Percentiles rank a stretch among this genome's conserved stretches.
Conservation (phyloP, 768 basidiomycete species). For the Epithele typhae region DNA sequence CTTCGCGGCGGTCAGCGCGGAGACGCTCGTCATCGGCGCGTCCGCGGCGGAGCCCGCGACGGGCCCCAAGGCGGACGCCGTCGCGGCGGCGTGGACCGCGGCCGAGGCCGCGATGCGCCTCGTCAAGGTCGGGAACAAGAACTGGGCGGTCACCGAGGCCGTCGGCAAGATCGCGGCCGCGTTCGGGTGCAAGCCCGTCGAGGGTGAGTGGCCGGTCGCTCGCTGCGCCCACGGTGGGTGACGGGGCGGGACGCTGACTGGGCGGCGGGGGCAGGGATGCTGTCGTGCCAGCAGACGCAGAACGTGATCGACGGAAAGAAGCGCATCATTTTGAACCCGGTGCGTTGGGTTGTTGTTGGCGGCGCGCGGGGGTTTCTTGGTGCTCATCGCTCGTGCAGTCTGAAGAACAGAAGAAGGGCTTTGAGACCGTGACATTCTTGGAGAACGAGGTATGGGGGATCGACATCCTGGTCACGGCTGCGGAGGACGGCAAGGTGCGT, state of each 20-base stretch:
- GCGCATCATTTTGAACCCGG: slow-evolving; percentile 86
- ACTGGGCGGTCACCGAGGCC: slow-evolving; percentile 90
- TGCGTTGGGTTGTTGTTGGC: slow-evolving; percentile 1
- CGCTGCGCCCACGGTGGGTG: not conserved
- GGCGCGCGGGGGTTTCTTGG: not conserved
- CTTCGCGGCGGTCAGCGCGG: slow-evolving; percentile 89
- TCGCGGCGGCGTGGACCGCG: slow-evolving; percentile 92
- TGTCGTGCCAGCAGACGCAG: slow-evolving; percentile 92
- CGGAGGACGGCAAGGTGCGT: slow-evolving; percentile 85
- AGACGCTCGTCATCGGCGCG: slow-evolving; percentile 88
- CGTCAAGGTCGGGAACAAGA: slow-evolving; percentile 89
- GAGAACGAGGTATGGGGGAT: slow-evolving; percentile 96
- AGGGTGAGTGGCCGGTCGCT: slow-evolving; percentile 59
- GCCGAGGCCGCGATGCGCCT: slow-evolving; percentile 90
- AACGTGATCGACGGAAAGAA: slow-evolving; percentile 97
- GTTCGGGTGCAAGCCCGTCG: slow-evolving; percentile 89
- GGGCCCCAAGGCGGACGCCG: slow-evolving; percentile 83
- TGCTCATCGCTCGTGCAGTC: slow-evolving; percentile 25
- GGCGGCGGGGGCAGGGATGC: slow-evolving; percentile 53
- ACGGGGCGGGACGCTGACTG: not conserved
- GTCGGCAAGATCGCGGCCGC: slow-evolving; percentile 67
- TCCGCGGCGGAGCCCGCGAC: slow-evolving; percentile 70
- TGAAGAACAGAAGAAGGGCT: slow-evolving; percentile 79
- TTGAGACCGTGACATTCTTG: slow-evolving; percentile 79
- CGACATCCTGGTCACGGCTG: slow-evolving; percentile 84